A percentile compares a stretch with the other conserved stretches of the same genome.
These are phyloP conservation scores for Boletus subparvulus DNA, from an alignment of 768 basidiomycete species.

Conservation along the genomic window DNA sequence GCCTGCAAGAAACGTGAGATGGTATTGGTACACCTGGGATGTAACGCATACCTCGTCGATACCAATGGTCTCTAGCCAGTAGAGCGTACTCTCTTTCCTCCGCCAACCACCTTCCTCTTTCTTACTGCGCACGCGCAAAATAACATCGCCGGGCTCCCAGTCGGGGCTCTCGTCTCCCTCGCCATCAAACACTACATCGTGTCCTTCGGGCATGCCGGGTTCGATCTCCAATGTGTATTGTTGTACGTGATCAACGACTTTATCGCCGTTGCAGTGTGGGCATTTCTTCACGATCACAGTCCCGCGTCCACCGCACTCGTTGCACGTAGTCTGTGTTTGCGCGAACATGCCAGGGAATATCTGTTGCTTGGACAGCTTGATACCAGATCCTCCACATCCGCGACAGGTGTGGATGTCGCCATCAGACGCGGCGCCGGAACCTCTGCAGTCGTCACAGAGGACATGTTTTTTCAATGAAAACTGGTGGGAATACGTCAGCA, in stretches of 20 bases:
- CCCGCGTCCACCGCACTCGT: slow-evolving; percentile 83
- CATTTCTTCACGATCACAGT: slow-evolving; percentile 75
- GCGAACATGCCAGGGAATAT: slow-evolving; percentile 98
- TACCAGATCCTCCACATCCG: slow-evolving; percentile 80
- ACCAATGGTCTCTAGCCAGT: slow-evolving; percentile 90
- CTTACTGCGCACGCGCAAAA: slow-evolving; percentile 79
- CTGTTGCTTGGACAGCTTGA: slow-evolving; percentile 82
- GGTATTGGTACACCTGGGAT: background rate
- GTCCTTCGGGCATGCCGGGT: slow-evolving; percentile 89
- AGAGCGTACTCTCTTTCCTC: slow-evolving; percentile 86
- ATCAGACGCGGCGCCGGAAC: slow-evolving; percentile 89
- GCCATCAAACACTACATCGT: slow-evolving; percentile 92
- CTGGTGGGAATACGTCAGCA: slow-evolving; percentile 40
- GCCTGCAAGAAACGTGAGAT: slow-evolving; percentile 53
- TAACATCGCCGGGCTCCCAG: slow-evolving; percentile 93
- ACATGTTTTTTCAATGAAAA: slow-evolving; percentile 91
- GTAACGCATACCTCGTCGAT: slow-evolving; percentile 67
- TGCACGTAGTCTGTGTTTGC: slow-evolving; percentile 80
- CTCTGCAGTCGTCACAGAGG: slow-evolving; percentile 96
- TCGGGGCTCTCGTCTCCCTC: slow-evolving; percentile 96
- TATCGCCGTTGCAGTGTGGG: slow-evolving; percentile 77
- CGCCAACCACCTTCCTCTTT: slow-evolving; percentile 79
- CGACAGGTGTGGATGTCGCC: slow-evolving; percentile 85
- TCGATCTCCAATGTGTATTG: slow-evolving; percentile 84
- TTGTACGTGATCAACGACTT: slow-evolving; percentile 78